These are phyloP conservation scores for Blastocrithidia nonstop DNA, from an alignment of 208 protist genomes.

Conservation along the genomic window DNA sequence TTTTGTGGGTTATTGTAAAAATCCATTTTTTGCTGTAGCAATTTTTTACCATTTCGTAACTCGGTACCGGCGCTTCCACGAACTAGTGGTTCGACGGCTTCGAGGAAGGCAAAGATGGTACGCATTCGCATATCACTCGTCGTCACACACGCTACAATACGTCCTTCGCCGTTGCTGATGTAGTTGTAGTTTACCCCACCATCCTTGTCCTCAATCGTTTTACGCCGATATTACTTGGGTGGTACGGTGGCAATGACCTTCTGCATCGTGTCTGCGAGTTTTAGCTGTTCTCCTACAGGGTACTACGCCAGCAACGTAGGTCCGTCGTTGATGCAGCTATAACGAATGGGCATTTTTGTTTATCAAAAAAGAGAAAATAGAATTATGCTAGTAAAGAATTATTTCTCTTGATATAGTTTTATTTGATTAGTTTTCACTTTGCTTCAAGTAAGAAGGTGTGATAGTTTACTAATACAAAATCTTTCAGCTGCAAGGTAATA, in stretches of 20 bases:
- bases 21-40: constrained; percentile 87
- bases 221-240: constrained; percentile 69
- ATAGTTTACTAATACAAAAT: background rate
- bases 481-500: background rate
- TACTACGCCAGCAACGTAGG: constrained; percentile 66
- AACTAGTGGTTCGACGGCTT: constrained; percentile 77
- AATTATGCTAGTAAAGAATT: background rate
- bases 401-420: constrained; percentile 2
- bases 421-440: background rate
- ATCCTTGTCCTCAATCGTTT: constrained; percentile 83
- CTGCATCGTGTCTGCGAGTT: constrained; percentile 73
- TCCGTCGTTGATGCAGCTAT: constrained; percentile 82
- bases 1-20: constrained; percentile 89
- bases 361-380: too few relatives aligned
- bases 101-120: constrained; percentile 81
- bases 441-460: background rate
- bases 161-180: constrained; percentile 81
- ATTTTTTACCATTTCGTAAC: constrained; percentile 79
- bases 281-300: constrained; percentile 51
- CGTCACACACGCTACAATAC: constrained; percentile 75
- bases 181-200: constrained; percentile 85
- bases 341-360: constrained; percentile 66
- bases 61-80: constrained; percentile 40
- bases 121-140: constrained; percentile 82
- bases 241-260: constrained; percentile 80